Percentiles rank a stretch among this genome's conserved stretches.
These are phyloP conservation scores for Salix exigua DNA, from an alignment of 345 rosid genomes.

Conservation along the genomic window DNA sequence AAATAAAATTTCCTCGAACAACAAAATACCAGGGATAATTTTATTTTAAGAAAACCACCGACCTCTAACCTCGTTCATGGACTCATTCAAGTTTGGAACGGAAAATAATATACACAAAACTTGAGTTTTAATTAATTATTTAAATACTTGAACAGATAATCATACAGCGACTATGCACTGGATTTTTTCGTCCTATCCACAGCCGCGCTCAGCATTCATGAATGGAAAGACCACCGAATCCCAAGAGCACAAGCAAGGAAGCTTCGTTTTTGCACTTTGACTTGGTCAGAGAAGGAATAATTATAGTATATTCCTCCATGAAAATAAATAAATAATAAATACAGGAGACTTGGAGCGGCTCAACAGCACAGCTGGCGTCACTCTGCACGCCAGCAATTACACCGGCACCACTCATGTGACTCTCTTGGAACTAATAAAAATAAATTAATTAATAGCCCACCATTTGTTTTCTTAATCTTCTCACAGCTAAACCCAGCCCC, in stretches of 20 bases:
- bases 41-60: no score
- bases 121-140: no score
- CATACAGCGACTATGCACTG: neutral
- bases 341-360: neutral
- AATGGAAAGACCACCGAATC: neutral
- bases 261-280: neutral
- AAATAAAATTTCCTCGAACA: no score
- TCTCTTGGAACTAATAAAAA: neutral
- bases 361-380: conserved; percentile 35
- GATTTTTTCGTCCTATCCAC: neutral
- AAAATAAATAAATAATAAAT: neutral
- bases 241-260: neutral
- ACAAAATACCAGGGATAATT: no score
- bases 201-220: neutral
- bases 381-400: conserved; percentile 29
- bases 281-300: neutral
- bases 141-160: no score
- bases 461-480: neutral
- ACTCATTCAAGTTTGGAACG: no score
- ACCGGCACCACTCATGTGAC: conserved; percentile 23
- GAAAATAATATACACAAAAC: no score
- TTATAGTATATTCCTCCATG: neutral
- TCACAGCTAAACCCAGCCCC: neutral
- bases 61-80: no score
- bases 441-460: neutral